These are phyloP conservation scores for Melampsora americana DNA, from an alignment of 1,284 basidiomycete genomes.

Conservation along the genomic window DNA sequence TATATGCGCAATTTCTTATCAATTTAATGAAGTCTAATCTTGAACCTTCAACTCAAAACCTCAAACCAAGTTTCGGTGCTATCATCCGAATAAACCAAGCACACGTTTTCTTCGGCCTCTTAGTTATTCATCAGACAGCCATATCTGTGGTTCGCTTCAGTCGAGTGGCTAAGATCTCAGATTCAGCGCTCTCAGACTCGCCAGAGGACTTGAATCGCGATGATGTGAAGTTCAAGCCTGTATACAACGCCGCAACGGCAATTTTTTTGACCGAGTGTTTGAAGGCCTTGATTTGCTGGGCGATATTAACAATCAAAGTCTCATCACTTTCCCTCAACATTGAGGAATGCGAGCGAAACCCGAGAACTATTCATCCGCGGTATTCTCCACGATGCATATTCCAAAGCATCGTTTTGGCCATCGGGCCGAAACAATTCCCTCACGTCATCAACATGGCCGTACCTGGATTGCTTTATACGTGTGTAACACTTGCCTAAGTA, in stretches of 20 bases:
- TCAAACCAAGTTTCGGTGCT: too few species aligned
- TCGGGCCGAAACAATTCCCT: neutral
- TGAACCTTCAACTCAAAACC: too few species aligned
- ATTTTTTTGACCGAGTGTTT: slow-evolving; percentile 31
- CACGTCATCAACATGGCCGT: slow-evolving; percentile 5
- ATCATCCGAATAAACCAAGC: too few species aligned
- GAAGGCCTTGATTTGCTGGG: slow-evolving; percentile 15
- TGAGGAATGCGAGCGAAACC: neutral
- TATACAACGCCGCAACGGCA: slow-evolving; percentile 33
- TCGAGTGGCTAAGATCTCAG: neutral
- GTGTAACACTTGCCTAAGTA: neutral
- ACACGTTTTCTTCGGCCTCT: slow-evolving; percentile 2
- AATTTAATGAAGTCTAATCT: too few species aligned
- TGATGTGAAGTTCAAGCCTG: neutral
- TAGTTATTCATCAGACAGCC: slow-evolving; percentile 25
- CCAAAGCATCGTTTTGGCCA: neutral
- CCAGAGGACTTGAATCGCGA: neutral
- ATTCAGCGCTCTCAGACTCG: too few species aligned
- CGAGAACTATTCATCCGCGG: neutral
- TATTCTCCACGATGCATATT: neutral
- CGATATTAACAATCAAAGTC: slow-evolving; percentile 10
- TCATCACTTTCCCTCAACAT: neutral
- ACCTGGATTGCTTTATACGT: slow-evolving; percentile 36
- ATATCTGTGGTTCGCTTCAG: slow-evolving; percentile 13
- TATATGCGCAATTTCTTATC: too few species aligned